Evolutionary conservation across 129 eudicot genomes (phyloP).

Genomic region (Pittosporum tobira): DNA sequence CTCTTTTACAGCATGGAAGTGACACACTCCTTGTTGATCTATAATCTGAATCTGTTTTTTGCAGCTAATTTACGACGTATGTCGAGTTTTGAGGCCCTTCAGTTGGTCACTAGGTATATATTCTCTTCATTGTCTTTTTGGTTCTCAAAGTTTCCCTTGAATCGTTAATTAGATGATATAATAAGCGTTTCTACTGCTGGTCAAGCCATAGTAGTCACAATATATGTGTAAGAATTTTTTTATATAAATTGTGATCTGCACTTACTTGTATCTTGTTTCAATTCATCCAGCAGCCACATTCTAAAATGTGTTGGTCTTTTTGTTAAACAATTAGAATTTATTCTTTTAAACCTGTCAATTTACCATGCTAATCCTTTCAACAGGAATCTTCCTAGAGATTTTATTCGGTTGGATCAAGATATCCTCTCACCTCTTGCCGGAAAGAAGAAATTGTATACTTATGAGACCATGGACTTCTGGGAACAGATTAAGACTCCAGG

Average conservation of each 20-base stretch:
- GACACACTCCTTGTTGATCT: slow-evolving; percentile 2
- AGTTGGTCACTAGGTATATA: slow-evolving; percentile 61
- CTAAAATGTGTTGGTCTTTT: too few species aligned
- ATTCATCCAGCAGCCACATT: background rate
- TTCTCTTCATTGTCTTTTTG: background rate
- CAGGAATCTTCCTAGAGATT: slow-evolving; percentile 69
- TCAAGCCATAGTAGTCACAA: background rate
- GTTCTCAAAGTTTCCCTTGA: background rate
- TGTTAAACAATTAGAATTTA: too few species aligned
- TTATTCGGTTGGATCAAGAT: slow-evolving; percentile 94
- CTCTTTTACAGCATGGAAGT: background rate
- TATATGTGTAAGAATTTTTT: too few species aligned
- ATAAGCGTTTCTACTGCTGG: background rate
- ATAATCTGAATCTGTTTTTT: slow-evolving; percentile 1
- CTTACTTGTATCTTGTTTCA: background rate
- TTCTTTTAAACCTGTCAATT: slow-evolving; percentile 4
- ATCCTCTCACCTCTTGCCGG: slow-evolving; percentile 96
- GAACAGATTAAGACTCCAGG: slow-evolving; percentile 97
- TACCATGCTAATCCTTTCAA: slow-evolving; percentile 13
- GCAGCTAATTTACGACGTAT: slow-evolving; percentile 59
- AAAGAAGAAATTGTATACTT: slow-evolving; percentile 80
- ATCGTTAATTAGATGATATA: background rate
- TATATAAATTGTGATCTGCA: background rate
- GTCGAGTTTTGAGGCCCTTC: slow-evolving; percentile 73
- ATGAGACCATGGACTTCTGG: slow-evolving; percentile 95